Percentiles rank a stretch among this genome's conserved stretches.
Conservation (phyloP, 352 stramenopile genomes). For the Phytophthora constricta region DNA sequence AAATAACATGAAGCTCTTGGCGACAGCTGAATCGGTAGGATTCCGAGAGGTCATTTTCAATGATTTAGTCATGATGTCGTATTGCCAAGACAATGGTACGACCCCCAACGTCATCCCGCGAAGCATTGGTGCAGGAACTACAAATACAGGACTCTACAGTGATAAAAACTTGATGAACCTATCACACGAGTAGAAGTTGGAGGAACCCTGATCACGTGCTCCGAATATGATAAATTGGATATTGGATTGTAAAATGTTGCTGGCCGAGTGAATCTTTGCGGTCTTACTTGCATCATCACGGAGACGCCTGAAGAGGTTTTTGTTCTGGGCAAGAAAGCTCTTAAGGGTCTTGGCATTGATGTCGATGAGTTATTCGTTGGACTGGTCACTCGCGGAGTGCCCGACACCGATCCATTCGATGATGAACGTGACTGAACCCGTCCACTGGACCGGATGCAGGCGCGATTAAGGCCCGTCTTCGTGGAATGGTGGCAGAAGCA, state of each 20-base stretch:
- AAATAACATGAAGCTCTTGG: background rate
- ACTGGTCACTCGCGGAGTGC: background rate
- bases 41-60: constrained; percentile 1
- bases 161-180: background rate
- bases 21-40: background rate
- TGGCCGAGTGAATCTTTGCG: background rate
- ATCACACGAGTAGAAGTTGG: background rate
- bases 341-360: constrained; percentile 10
- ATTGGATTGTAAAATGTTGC: background rate
- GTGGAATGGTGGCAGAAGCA: constrained; percentile 1
- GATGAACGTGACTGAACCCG: too few species aligned
- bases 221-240: background rate
- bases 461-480: background rate
- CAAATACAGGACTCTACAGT: background rate
- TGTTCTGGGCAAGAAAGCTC: background rate
- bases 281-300: background rate
- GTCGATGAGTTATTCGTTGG: constrained; percentile 5
- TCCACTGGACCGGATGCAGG: too few species aligned
- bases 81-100: background rate
- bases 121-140: background rate
- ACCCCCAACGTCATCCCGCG: constrained; percentile 8
- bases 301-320: background rate
- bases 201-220: background rate
- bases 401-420: constrained; percentile 7
- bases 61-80: background rate